phyloP scores from a whole-genome alignment of 257 asterid genomes.

The Nicotiana attenuata region DNA sequence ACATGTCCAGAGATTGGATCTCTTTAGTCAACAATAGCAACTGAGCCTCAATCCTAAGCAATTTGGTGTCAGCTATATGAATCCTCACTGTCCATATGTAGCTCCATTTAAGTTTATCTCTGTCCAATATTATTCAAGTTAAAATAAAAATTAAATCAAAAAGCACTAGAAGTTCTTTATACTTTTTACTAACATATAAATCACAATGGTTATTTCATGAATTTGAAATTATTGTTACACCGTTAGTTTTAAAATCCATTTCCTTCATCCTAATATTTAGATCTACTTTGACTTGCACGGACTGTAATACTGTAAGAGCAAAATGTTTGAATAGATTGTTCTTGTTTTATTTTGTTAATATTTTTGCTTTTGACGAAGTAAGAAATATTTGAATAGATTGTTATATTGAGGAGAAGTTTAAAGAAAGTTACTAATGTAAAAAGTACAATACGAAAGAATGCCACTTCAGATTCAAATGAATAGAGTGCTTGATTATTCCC shows the following conservation, averaged over 20 bases:
- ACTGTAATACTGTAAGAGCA: not conserved
- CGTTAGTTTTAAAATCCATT: not conserved
- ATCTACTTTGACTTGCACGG: not conserved
- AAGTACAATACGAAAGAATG: not conserved
- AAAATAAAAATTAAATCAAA: too few species aligned
- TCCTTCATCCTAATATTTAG: not conserved
- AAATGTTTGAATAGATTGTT: not conserved
- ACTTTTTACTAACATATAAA: not conserved
- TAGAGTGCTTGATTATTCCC: too few species aligned
- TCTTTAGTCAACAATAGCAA: not conserved
- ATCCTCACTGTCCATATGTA: not conserved
- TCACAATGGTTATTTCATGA: not conserved
- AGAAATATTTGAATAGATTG: not conserved
- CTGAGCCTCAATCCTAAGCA: not conserved
- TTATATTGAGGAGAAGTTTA: not conserved
- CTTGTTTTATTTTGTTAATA: not conserved
- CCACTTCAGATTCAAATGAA: not conserved
- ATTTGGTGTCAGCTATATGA: not conserved
- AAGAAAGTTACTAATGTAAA: not conserved
- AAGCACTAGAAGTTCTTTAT: not conserved
- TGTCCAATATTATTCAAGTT: not conserved
- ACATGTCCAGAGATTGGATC: not conserved
- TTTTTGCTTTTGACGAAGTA: not conserved
- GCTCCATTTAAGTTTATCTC: not conserved
- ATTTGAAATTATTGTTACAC: not conserved